Percentiles rank a stretch among this genome's conserved stretches.
These are phyloP conservation scores for Xylariaceae sp. DNA, from an alignment of 2,329 filamentous ascomycete genomes.

Conservation along the genomic window DNA sequence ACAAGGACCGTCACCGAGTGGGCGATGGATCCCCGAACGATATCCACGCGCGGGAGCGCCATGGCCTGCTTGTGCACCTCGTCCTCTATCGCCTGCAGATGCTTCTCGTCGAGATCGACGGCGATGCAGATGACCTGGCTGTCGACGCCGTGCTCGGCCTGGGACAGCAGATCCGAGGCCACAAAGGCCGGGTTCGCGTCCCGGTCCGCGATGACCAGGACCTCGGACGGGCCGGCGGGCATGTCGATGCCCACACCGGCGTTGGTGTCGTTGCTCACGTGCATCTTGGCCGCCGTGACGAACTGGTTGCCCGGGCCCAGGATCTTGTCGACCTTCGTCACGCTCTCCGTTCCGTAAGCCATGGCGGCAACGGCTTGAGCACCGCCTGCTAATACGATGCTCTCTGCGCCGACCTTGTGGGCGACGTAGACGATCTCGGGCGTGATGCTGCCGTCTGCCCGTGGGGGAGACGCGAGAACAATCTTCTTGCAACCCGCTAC, in stretches of 20 bases:
- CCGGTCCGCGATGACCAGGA: constrained; percentile 90
- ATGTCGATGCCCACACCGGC: constrained; percentile 96
- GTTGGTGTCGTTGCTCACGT: constrained; percentile 94
- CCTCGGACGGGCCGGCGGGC: constrained; percentile 94
- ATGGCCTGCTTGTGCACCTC: constrained; percentile 84
- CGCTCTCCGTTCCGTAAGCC: constrained; percentile 92
- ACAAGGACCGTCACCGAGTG: constrained; percentile 88
- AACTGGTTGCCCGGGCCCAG: constrained; percentile 97
- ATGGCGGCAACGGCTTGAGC: constrained; percentile 94
- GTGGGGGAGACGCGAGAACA: constrained; percentile 85
- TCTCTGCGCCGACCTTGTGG: constrained; percentile 93
- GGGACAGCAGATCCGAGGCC: constrained; percentile 86
- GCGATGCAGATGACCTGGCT: constrained; percentile 92
- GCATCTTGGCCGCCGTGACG: constrained; percentile 97
- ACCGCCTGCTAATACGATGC: constrained; percentile 91
- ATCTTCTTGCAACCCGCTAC: constrained; percentile 96
- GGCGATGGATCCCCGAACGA: constrained; percentile 81
- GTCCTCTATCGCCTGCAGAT: constrained; percentile 80
- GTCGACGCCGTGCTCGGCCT: constrained; percentile 95
- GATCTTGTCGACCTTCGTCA: constrained; percentile 98
- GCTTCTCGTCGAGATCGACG: constrained; percentile 66
- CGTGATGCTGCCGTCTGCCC: constrained; percentile 82
- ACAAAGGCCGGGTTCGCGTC: constrained; percentile 89
- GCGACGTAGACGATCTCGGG: constrained; percentile 97
- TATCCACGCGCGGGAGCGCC: constrained; percentile 83